phyloP scores from a whole-genome alignment of 2,329 filamentous ascomycete genomes.

The Aspergillus sp. region DNA sequence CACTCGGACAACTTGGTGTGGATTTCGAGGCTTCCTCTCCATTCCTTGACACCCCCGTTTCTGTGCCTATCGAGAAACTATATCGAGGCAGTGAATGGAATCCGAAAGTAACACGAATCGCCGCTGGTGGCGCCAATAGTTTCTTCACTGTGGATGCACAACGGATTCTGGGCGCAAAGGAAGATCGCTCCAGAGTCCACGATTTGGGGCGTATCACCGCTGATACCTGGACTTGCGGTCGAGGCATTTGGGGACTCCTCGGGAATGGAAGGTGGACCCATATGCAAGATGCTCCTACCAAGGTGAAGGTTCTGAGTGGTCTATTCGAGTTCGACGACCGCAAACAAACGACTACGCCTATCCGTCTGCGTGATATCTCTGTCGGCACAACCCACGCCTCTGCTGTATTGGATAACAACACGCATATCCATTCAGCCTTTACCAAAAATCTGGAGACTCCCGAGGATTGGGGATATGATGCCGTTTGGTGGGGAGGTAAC shows the following conservation, averaged over 20 bases:
- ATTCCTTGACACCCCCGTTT: constrained; percentile 60
- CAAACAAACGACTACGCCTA: constrained; percentile 60
- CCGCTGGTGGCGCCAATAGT: constrained; percentile 77
- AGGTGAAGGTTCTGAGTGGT: constrained; percentile 73
- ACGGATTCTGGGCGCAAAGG: constrained; percentile 43
- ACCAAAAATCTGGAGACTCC: constrained; percentile 57
- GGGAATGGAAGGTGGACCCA: constrained; percentile 88
- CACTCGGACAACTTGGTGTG: constrained; percentile 82
- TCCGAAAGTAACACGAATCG: constrained; percentile 65
- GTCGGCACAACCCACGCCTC: constrained; percentile 74
- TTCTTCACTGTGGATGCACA: constrained; percentile 80
- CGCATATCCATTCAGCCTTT: constrained; percentile 51
- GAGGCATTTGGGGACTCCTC: constrained; percentile 73
- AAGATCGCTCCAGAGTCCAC: constrained; percentile 32
- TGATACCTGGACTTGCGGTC: constrained; percentile 81
- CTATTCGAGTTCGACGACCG: constrained; percentile 81
- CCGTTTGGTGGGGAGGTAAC: constrained; percentile 91
- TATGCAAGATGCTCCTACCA: constrained; percentile 65
- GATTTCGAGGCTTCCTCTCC: constrained; percentile 56
- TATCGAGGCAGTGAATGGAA: constrained; percentile 59
- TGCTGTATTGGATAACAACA: constrained; percentile 75
- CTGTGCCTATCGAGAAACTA: constrained; percentile 61
- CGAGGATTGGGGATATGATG: constrained; percentile 76
- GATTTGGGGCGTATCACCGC: constrained; percentile 53
- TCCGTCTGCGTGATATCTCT: constrained; percentile 63